Evolutionary conservation across 2,329 filamentous ascomycete genomes (phyloP).

Genomic region (Ophiocordyceps sinensis): DNA sequence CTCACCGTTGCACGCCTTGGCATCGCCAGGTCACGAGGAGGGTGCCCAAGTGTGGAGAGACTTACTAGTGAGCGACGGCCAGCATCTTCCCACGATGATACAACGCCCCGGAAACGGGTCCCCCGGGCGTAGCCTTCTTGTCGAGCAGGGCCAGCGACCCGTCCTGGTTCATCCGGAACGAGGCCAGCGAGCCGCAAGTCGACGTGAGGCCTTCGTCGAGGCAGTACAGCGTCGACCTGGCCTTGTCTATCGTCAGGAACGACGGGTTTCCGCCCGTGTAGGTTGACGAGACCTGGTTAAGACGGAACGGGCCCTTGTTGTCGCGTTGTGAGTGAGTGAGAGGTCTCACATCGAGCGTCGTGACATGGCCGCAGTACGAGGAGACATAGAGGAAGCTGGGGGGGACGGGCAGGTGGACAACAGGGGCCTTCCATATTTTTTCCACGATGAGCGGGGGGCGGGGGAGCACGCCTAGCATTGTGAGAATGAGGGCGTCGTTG

Average conservation of each 20-base stretch:
- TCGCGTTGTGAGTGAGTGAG: neutral
- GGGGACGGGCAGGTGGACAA: neutral
- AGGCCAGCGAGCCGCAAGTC: slow-evolving; percentile 32
- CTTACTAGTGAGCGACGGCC: slow-evolving; percentile 32
- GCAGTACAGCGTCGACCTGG: slow-evolving; percentile 39
- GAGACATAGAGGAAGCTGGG: slow-evolving; percentile 29
- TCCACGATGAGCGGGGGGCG: neutral
- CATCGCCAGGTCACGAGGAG: neutral
- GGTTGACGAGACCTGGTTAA: slow-evolving; percentile 27
- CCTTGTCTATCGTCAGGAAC: slow-evolving; percentile 43
- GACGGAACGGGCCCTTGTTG: slow-evolving; percentile 6
- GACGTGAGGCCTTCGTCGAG: slow-evolving; percentile 38
- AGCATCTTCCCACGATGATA: slow-evolving; percentile 27
- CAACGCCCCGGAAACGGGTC: slow-evolving; percentile 27
- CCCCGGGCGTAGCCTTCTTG: slow-evolving; percentile 18
- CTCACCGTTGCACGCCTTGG: neutral
- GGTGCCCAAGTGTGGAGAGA: slow-evolving; percentile 1
- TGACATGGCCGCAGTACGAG: slow-evolving; percentile 32
- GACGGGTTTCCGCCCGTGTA: slow-evolving; percentile 38
- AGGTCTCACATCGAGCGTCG: slow-evolving; percentile 27
- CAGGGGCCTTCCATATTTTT: neutral
- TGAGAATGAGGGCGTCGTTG: neutral
- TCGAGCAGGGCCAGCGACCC: slow-evolving; percentile 24
- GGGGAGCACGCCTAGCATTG: neutral
- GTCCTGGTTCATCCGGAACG: slow-evolving; percentile 21